Conservation (phyloP, 225 moss, liverwort and hornwort genomes). For the Physcomitrium patens region DNA sequence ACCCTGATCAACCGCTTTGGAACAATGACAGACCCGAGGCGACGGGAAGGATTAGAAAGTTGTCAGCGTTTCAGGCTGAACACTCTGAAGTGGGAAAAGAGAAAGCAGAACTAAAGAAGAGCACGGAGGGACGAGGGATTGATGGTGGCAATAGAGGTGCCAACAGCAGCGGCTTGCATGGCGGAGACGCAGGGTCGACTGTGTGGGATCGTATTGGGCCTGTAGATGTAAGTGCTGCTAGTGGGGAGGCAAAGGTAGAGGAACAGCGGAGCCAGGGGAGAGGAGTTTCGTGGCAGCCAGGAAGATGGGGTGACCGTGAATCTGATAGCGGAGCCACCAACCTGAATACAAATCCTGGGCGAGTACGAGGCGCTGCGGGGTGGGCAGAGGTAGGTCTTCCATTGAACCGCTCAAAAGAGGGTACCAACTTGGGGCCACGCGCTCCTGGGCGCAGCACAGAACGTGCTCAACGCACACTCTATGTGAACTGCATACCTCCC, state of each 20-base stretch:
- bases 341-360: slow-evolving; percentile 26
- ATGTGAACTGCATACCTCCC: slow-evolving; percentile 68
- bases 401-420: slow-evolving; percentile 50
- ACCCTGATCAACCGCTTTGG: slow-evolving; percentile 77
- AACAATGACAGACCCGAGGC: slow-evolving; percentile 67
- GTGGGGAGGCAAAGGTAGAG: slow-evolving; percentile 44
- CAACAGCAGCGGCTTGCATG: slow-evolving; percentile 46
- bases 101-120: slow-evolving; percentile 35
- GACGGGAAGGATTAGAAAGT: slow-evolving; percentile 51
- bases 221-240: slow-evolving; percentile 40
- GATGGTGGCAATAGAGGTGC: slow-evolving; percentile 40
- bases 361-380: slow-evolving; percentile 44
- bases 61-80: slow-evolving; percentile 46
- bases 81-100: slow-evolving; percentile 51
- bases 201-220: slow-evolving; percentile 79
- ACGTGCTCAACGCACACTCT: slow-evolving; percentile 67
- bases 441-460: slow-evolving; percentile 49
- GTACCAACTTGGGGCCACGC: slow-evolving; percentile 52
- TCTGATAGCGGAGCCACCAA: slow-evolving; percentile 30
- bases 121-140: slow-evolving; percentile 33
- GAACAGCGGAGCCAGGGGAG: slow-evolving; percentile 43
- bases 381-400: slow-evolving; percentile 43
- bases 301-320: slow-evolving; percentile 65
- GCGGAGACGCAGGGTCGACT: slow-evolving; percentile 53
- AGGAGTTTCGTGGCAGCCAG: slow-evolving; percentile 50